Evolutionary conservation across 805 yeast genomes (phyloP).

Genomic region (Suhomyces pyralidae): DNA sequence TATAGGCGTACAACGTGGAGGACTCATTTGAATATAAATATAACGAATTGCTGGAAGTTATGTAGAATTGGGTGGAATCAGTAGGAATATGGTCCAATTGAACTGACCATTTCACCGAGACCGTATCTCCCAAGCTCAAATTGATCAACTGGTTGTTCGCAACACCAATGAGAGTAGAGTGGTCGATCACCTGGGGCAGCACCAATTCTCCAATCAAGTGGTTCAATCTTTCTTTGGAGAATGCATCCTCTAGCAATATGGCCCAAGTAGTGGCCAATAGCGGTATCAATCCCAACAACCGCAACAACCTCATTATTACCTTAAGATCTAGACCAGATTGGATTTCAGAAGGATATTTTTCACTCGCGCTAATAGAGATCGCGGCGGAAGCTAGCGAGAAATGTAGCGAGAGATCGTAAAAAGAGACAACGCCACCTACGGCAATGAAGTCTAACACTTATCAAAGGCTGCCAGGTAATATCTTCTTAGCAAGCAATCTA

Average conservation of each 20-base stretch:
- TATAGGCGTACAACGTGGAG: conserved; percentile 10
- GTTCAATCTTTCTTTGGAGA: conserved; percentile 53
- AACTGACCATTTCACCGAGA: conserved; percentile 14
- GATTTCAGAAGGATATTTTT: not conserved
- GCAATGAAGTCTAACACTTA: not conserved
- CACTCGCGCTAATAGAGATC: not conserved
- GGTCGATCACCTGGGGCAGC: conserved; percentile 11
- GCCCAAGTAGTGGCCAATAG: conserved; percentile 9
- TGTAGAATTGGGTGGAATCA: conserved; percentile 1
- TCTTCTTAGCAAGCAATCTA: no score
- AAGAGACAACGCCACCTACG: not conserved
- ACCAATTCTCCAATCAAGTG: conserved; percentile 14
- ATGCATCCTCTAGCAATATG: conserved; percentile 50
- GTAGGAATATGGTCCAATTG: conserved; percentile 11
- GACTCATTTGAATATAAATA: conserved; percentile 13
- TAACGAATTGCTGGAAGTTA: conserved; percentile 5
- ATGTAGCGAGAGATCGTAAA: not conserved
- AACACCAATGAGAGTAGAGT: conserved; percentile 16
- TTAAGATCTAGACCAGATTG: not conserved
- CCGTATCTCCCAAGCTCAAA: conserved; percentile 4
- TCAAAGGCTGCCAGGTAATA: not conserved
- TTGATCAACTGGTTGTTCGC: conserved; percentile 14
- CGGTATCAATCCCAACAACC: not conserved
- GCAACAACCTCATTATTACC: not conserved
- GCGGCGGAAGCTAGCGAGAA: not conserved